These are phyloP conservation scores for Pseudognaphalium luteoalbum DNA, from an alignment of 129 eudicot genomes.

Conservation along the genomic window DNA sequence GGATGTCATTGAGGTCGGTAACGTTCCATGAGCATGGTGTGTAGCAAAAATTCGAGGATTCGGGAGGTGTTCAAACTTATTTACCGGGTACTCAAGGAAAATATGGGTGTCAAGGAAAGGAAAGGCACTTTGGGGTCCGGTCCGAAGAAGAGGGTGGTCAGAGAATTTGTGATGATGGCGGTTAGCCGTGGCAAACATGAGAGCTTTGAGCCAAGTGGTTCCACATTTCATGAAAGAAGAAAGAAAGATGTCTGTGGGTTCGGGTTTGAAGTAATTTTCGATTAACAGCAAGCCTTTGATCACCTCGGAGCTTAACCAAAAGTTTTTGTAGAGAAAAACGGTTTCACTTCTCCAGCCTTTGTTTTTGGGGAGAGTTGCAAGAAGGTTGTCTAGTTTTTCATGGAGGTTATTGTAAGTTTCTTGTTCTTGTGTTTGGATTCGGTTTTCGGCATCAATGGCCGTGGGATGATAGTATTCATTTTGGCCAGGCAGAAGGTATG, in stretches of 20 bases:
- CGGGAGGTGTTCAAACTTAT: background rate
- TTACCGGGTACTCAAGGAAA: background rate
- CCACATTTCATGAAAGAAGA: conserved; percentile 50
- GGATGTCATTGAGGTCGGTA: conserved; percentile 39
- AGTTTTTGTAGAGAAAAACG: conserved; percentile 37
- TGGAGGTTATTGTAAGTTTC: background rate
- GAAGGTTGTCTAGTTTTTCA: background rate
- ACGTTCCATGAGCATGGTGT: conserved; percentile 35
- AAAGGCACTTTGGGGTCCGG: conserved; percentile 48
- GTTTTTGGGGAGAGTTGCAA: conserved; percentile 33
- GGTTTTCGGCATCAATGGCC: background rate
- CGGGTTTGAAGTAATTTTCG: conserved; percentile 36
- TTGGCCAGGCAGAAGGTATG: conserved; percentile 23
- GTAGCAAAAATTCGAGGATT: conserved; percentile 44
- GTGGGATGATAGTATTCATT: conserved; percentile 8
- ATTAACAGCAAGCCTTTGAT: conserved; percentile 28
- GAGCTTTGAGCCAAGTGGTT: conserved; percentile 66
- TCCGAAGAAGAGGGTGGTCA: conserved; percentile 42
- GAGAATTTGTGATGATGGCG: conserved; percentile 31
- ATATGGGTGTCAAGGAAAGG: conserved; percentile 38
- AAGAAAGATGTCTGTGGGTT: conserved; percentile 49
- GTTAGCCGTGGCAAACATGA: conserved; percentile 36
- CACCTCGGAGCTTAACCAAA: conserved; percentile 33
- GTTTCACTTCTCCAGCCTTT: conserved; percentile 41
- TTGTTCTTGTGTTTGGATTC: background rate